A percentile compares a stretch with the other conserved stretches of the same genome.
Conservation (phyloP, 495 filamentous ascomycete species). For the Bacidia rubella region DNA sequence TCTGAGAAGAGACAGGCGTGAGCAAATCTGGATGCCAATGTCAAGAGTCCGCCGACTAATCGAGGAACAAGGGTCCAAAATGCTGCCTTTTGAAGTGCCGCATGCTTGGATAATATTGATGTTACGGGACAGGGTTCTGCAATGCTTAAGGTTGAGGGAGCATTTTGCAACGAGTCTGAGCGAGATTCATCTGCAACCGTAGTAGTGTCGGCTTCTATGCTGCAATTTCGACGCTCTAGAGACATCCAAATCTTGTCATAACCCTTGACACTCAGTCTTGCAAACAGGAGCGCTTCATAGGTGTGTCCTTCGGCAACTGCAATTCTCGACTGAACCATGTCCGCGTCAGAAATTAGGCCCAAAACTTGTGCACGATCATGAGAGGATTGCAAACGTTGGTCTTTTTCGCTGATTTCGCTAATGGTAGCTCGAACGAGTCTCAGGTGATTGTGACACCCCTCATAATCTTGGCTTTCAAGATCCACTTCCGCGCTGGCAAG, state of each 20-base stretch:
- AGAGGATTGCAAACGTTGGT: background rate
- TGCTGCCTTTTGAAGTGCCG: conserved; percentile 41
- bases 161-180: conserved; percentile 3
- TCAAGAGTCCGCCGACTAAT: conserved; percentile 52
- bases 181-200: background rate
- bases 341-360: conserved; percentile 33
- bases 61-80: conserved; percentile 72
- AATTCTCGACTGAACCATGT: conserved; percentile 47
- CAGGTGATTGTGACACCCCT: conserved; percentile 23
- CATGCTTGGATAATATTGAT: conserved; percentile 11
- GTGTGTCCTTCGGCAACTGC: conserved; percentile 49
- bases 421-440: conserved; percentile 32
- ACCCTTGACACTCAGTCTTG: conserved; percentile 50
- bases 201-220: conserved; percentile 20
- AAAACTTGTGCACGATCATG: conserved; percentile 7
- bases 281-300: conserved; percentile 50
- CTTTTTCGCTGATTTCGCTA: background rate
- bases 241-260: conserved; percentile 59
- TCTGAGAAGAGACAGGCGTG: conserved; percentile 80
- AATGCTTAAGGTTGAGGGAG: conserved; percentile 6
- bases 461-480: conserved; percentile 46
- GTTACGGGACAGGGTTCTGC: background rate
- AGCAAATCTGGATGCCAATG: conserved; percentile 62
- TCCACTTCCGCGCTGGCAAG: conserved; percentile 64
- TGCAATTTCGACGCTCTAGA: conserved; percentile 34